A percentile compares a stretch with the other conserved stretches of the same genome.
Conservation (phyloP, 2,329 filamentous ascomycete genomes). For the Fragosphaeria purpurea region DNA sequence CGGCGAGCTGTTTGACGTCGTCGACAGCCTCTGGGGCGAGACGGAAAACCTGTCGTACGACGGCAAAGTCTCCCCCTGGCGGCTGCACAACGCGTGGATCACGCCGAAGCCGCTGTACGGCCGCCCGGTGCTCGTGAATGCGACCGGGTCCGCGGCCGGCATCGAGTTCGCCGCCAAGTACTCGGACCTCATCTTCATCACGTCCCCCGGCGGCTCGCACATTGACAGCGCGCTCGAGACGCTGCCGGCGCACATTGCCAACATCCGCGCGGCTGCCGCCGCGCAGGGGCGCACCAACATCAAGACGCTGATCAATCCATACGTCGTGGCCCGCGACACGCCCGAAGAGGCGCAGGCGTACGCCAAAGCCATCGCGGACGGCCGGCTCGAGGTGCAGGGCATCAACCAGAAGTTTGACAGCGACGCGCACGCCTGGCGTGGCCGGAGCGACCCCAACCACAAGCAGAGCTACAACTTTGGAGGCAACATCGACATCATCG, state of each 20-base stretch:
- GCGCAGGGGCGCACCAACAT: conserved; percentile 10
- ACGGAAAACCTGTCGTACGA: conserved; percentile 16
- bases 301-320: conserved; percentile 15
- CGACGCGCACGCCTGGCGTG: conserved; percentile 17
- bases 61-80: conserved; percentile 13
- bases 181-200: conserved; percentile 17
- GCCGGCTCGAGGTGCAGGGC: not conserved
- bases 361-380: conserved; percentile 11
- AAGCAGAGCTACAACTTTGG: conserved; percentile 12
- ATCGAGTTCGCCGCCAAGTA: conserved; percentile 15
- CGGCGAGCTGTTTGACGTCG: conserved; percentile 15
- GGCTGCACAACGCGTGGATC: conserved; percentile 15
- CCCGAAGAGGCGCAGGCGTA: conserved; percentile 15
- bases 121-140: conserved; percentile 15
- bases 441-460: conserved; percentile 10
- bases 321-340: conserved; percentile 16
- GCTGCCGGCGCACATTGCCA: conserved; percentile 15
- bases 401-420: conserved; percentile 10
- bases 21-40: conserved; percentile 17
- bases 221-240: conserved; percentile 16
- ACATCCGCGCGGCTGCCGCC: conserved; percentile 14
- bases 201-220: conserved; percentile 14
- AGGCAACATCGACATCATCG: too few relatives aligned
- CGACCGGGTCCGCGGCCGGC: conserved; percentile 14
- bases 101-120: conserved; percentile 16